phyloP scores from a whole-genome alignment of 495 filamentous ascomycete species.

The Penicillium samsonianum region DNA sequence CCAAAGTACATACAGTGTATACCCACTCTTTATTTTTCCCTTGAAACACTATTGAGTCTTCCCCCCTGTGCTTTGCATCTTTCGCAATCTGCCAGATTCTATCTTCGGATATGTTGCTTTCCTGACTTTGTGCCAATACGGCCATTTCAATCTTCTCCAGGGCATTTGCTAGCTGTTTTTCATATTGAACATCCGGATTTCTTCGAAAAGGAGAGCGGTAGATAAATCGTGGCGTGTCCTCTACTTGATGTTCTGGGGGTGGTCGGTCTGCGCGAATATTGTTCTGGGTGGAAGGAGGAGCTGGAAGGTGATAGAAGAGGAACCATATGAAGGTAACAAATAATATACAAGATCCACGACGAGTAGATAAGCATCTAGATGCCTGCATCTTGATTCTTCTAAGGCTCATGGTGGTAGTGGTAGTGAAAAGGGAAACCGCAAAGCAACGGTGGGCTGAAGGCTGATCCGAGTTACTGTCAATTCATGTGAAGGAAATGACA shows the following conservation, averaged over 20 bases:
- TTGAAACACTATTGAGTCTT: neutral
- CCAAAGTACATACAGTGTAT: neutral
- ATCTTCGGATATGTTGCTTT: neutral
- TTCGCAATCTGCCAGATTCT: constrained; percentile 7
- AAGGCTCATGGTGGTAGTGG: neutral
- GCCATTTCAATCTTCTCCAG: neutral
- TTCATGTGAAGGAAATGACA: neutral
- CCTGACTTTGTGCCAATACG: neutral
- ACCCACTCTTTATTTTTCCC: neutral
- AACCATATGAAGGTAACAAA: neutral
- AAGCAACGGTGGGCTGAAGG: neutral
- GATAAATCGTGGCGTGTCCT: neutral
- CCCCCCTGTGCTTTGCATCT: neutral
- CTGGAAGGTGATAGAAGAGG: constrained; percentile 4
- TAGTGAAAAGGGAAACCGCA: neutral
- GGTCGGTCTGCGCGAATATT: constrained; percentile 2
- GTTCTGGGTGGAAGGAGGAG: constrained; percentile 5
- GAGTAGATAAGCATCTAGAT: neutral
- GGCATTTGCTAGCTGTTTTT: neutral
- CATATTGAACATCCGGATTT: neutral
- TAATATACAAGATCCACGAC: neutral
- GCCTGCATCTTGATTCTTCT: neutral
- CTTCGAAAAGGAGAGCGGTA: constrained; percentile 1
- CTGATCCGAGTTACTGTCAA: neutral
- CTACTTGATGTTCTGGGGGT: neutral